phyloP scores from a whole-genome alignment of 2,329 filamentous ascomycete genomes.

The Nemania diffusa region DNA sequence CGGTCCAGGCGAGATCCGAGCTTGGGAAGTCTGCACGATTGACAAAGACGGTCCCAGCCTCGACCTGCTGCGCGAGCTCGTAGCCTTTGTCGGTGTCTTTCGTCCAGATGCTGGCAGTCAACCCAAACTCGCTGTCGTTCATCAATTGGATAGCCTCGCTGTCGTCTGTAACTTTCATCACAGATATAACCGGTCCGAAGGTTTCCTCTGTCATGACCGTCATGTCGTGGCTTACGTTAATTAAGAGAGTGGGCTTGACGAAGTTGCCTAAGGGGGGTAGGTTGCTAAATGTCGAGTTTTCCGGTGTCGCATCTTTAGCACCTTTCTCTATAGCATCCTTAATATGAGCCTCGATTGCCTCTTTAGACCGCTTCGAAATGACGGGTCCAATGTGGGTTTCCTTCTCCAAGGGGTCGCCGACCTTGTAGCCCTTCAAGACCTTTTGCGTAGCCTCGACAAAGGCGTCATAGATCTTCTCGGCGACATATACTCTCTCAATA shows the following conservation, averaged over 20 bases:
- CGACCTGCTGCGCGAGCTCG: slow-evolving; percentile 80
- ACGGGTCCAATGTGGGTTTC: slow-evolving; percentile 88
- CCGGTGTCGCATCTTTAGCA: slow-evolving; percentile 84
- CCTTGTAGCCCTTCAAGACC: slow-evolving; percentile 81
- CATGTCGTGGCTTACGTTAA: slow-evolving; percentile 84
- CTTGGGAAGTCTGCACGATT: slow-evolving; percentile 93
- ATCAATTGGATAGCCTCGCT: slow-evolving; percentile 84
- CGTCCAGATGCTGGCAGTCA: slow-evolving; percentile 98
- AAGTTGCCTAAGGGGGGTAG: slow-evolving; percentile 86
- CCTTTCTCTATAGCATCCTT: slow-evolving; percentile 85
- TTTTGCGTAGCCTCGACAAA: slow-evolving; percentile 84
- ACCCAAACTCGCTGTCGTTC: slow-evolving; percentile 94
- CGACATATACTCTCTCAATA: slow-evolving; percentile 90
- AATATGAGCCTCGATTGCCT: slow-evolving; percentile 81
- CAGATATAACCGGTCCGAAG: slow-evolving; percentile 90
- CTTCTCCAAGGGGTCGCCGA: slow-evolving; percentile 87
- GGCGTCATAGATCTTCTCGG: slow-evolving; percentile 82
- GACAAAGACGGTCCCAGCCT: slow-evolving; percentile 95
- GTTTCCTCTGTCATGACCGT: slow-evolving; percentile 92
- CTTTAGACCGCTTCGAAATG: slow-evolving; percentile 81
- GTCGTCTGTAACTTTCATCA: slow-evolving; percentile 86
- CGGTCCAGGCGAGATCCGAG: slow-evolving; percentile 94
- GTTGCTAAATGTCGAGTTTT: slow-evolving; percentile 79
- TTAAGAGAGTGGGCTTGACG: slow-evolving; percentile 85
- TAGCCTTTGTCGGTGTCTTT: slow-evolving; percentile 82